Base-by-base conservation (phyloP, 805 yeast species). In the Wickerhamomyces canadensis region DNA sequence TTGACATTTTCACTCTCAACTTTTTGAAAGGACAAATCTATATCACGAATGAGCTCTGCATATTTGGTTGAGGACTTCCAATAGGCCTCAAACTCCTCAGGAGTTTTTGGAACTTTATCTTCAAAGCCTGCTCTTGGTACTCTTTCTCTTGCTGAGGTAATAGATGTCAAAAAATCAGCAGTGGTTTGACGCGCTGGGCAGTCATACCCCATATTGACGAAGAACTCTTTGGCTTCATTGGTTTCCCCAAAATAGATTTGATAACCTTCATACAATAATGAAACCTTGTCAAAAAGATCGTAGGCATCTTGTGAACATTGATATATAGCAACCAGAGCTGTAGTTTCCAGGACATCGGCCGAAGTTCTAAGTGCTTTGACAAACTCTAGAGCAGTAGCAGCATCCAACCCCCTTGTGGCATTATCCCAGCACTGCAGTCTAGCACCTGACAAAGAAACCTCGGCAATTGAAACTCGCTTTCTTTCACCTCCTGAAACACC, bases 401-500 rank as follows among this genome's bases (percentile, higher is more conserved):
- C 62, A 60, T 74, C 80, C 51, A 74, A 65, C 42, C 80, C 80
- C 64, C 79, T 68, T 15, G 80, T 74, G 7, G 79, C 70, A 44
- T 74, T 74, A 61, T 74, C 74, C 72, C 72, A 69, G 51, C 73
- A 68, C 43, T 66, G 70, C 31, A 69, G 43, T 40, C 58, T 60
- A 21, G 78, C 68, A 39, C 75, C 76, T 37, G 63, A 55, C 10
- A 64, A 42, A 3, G 66, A 45, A 19, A 69, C 80, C 58, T 78
- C 84, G 6, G 81, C 81, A 47, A 78, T 75, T 6, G 83, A 75
- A 15, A 78, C 84, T 61, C 84, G 72, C 55, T 78, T 78, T 45
- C 84, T 63, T 58, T 78, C 82, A 61, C 85, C 84, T 52, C 85
- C 84, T 17, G 83, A 76, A 27, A 79, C 76, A 57, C 85, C 85